phyloP scores from a whole-genome alignment of 148 eudicot genomes.

The Nepenthes gracilis region DNA sequence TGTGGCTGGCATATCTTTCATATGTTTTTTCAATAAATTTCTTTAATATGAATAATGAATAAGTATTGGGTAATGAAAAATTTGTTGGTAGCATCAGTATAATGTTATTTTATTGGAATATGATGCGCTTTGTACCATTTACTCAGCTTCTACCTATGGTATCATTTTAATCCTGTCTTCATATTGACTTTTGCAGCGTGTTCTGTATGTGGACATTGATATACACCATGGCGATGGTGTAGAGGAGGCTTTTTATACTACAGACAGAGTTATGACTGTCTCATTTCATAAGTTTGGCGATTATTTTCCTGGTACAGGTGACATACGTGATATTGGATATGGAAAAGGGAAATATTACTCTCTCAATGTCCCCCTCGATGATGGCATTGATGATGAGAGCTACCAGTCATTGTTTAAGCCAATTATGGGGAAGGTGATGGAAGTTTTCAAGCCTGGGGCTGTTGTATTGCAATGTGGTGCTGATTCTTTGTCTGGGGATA shows the following conservation, averaged over 20 bases:
- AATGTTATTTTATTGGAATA: no score
- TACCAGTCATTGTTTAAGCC: slow-evolving; percentile 53
- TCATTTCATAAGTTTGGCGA: slow-evolving; percentile 69
- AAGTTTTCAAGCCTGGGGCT: slow-evolving; percentile 64
- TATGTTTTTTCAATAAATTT: no score
- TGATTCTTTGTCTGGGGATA: slow-evolving; percentile 69
- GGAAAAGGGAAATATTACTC: slow-evolving; percentile 54
- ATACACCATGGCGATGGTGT: slow-evolving; percentile 70
- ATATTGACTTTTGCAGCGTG: slow-evolving; percentile 34
- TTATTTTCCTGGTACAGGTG: slow-evolving; percentile 64
- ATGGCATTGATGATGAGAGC: slow-evolving; percentile 67
- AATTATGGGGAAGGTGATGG: slow-evolving; percentile 76
- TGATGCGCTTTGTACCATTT: no score
- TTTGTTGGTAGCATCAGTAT: no score
- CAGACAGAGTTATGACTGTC: slow-evolving; percentile 71
- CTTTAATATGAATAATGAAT: no score
- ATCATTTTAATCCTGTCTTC: neutral
- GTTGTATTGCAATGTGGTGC: slow-evolving; percentile 82
- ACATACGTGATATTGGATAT: slow-evolving; percentile 46
- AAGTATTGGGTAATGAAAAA: no score
- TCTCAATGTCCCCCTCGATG: slow-evolving; percentile 58
- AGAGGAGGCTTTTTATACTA: slow-evolving; percentile 66
- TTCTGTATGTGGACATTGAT: slow-evolving; percentile 61
- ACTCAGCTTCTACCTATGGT: no score
- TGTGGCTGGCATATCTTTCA: no score